Base-by-base conservation (phyloP, 768 basidiomycete species). In the Russula earlei region DNA sequence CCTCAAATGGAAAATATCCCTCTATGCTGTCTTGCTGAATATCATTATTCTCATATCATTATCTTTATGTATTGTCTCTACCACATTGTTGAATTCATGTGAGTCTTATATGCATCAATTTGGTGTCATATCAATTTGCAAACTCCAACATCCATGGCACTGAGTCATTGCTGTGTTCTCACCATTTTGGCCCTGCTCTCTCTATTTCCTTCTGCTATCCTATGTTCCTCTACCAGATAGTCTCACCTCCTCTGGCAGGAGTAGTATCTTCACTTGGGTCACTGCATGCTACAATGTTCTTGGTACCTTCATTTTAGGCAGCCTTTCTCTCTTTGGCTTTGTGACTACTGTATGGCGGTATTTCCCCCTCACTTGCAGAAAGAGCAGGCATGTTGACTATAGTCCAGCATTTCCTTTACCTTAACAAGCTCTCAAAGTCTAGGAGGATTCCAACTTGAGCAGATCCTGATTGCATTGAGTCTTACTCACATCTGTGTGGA, bases 281-380 rank as follows among this genome's bases (percentile, higher is more conserved):
- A 72, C 77, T 0, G 71, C 84, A 2, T 79, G 88, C 11, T 74
- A 91, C 14, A 79, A 85, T 19, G 84, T 90, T 19, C 69, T 91
- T 22, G 90, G 90, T 2, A 90, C 84, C 0, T 74, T 83, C 29
- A 78, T 90, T 54, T 81, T 92, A n/a, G 90, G 90, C 5, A 65
- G 83, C 3, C 73, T 92, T 5, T 88, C 89, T 0, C 90, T 90
- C 0, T 85, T 88, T 58, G 88, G 88, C 59, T 83, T 86, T 4
- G 74, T 86, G 46, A 81, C 76, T 59, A 83, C 78, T 43, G 77
- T 81, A 0, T 87, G 86, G 85, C 69, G 68, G 5, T 81, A 76
- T 63, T 66, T 84, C 12, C 81, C 81, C 0, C 66, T 71, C 36
- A 61, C 73, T 17, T 71, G 70, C n/a, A n/a, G n/a, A 4, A 62